A percentile compares a stretch with the other conserved stretches of the same genome.
Conservation (phyloP, 805 yeast species). For the Jamesozyma lodderae region DNA sequence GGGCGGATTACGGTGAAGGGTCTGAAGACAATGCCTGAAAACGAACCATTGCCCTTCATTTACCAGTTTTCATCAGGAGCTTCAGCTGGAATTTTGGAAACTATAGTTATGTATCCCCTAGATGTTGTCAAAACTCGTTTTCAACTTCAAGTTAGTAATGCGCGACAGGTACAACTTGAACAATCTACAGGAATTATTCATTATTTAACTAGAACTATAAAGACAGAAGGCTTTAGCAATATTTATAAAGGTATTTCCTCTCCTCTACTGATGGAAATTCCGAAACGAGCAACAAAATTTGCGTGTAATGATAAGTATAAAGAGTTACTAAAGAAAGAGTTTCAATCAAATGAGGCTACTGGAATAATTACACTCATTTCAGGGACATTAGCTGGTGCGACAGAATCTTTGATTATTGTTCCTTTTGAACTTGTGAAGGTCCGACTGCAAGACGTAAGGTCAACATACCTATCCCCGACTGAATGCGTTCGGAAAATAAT, state of each 20-base stretch:
- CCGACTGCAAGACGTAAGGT: constrained; percentile 77
- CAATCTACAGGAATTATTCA: constrained; percentile 42
- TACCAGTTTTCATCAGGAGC: constrained; percentile 90
- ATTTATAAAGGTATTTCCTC: constrained; percentile 90
- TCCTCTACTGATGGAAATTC: constrained; percentile 96
- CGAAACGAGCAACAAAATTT: constrained; percentile 95
- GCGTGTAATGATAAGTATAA: constrained; percentile 98
- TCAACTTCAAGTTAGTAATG: constrained; percentile 34
- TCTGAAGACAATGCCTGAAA: too few species aligned
- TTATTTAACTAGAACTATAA: constrained; percentile 71
- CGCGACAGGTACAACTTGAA: too few species aligned
- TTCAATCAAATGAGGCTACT: constrained; percentile 59
- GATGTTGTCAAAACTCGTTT: constrained; percentile 95
- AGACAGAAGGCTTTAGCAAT: constrained; percentile 72
- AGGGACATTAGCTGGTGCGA: constrained; percentile 97
- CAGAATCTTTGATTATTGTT: constrained; percentile 90
- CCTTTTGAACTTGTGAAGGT: constrained; percentile 94
- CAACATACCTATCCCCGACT: constrained; percentile 72
- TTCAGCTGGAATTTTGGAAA: constrained; percentile 92
- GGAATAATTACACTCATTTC: constrained; percentile 80
- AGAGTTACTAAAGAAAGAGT: constrained; percentile 59
- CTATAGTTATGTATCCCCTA: constrained; percentile 85
- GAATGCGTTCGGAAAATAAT: constrained; percentile 71
- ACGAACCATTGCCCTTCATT: constrained; percentile 59
- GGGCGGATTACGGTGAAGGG: too few species aligned